phyloP scores from a whole-genome alignment of 1,139 yeast genomes.

The Pichia sp. region DNA sequence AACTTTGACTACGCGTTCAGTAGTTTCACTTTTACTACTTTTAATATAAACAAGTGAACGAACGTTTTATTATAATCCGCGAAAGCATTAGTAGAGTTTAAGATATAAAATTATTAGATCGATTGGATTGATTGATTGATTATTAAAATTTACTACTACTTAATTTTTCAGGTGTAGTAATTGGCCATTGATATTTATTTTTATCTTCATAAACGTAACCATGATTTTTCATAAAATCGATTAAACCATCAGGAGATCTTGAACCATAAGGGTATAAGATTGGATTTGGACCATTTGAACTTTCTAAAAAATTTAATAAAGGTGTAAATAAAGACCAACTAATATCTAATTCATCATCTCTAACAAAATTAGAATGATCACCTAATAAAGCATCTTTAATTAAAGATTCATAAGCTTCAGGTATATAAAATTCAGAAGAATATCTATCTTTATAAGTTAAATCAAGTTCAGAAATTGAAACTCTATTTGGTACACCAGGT shows the following conservation, averaged over 20 bases:
- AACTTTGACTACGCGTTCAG: too few species aligned
- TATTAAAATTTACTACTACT: constrained; percentile 22
- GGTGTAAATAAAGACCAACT: constrained; percentile 95
- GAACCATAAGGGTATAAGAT: constrained; percentile 79
- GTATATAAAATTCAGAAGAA: constrained; percentile 77
- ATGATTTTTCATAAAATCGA: constrained; percentile 54
- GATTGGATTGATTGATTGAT: too few species aligned
- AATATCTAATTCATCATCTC: constrained; percentile 94
- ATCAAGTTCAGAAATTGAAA: constrained; percentile 84
- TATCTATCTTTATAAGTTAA: constrained; percentile 78
- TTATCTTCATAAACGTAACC: constrained; percentile 60
- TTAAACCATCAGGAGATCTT: constrained; percentile 72
- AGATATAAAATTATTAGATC: too few species aligned
- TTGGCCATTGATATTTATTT: constrained; percentile 72
- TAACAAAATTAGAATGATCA: constrained; percentile 93
- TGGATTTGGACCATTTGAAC: constrained; percentile 56
- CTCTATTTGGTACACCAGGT: constrained; percentile 81
- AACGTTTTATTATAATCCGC: not conserved
- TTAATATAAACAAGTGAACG: too few species aligned
- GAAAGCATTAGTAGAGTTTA: not conserved
- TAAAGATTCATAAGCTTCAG: constrained; percentile 95
- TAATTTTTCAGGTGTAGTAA: constrained; percentile 47
- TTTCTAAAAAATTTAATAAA: constrained; percentile 69
- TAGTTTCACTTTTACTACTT: too few species aligned
- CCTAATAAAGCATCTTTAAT: constrained; percentile 87